Base-by-base conservation (phyloP, 805 yeast genomes). In the Torulaspora microellipsoides region DNA sequence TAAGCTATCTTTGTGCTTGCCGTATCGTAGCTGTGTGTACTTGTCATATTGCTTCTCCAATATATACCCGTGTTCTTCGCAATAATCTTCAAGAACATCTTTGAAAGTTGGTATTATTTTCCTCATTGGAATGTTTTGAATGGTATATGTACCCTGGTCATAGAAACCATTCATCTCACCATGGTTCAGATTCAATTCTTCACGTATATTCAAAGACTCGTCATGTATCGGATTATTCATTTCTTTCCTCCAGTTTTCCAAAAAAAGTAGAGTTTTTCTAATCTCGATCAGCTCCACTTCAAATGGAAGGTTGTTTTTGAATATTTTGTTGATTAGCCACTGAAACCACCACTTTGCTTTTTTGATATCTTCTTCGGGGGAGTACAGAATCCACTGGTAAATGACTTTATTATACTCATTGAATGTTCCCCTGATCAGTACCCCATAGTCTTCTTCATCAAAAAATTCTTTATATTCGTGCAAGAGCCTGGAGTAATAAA, bases 31-130 rank as follows among this genome's bases (percentile, higher is more conserved):
- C 17, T 49, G 49, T 1, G 59, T 44, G 30, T 37, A 56, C 27
- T 36, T 40, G 32, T 48, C 48, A 2, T 47, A 31, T 1, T 32
- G 3, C 38, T 58, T 61, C 13, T 43, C 40, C 23, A 62, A 35
- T 5, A 50, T n/a, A 17, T 81, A 66, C 30, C 76, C 75, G 38
- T 77, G 62, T 2, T 66, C 62, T 20, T 69, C 56, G 53, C 95
- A 87, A 54, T 68, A 76, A 2, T 77, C 77, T 41, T 74, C 78
- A 2, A 86, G 76, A 14, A 87, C 81, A 41, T 85, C 87, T 49
- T 72, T 80, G 56, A 81, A 81, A 0, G 85, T 69, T 3, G 74
- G 67, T 27, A 63, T 52, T 1, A 78, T 61, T 34, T 66, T 68
- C 31, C 67, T 66, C 9, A 71, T 51, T 0, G 81, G 79, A 4